Evolutionary conservation across 371 early-diverging fungal genomes (phyloP).

Genomic region (Mortierella sp.): DNA sequence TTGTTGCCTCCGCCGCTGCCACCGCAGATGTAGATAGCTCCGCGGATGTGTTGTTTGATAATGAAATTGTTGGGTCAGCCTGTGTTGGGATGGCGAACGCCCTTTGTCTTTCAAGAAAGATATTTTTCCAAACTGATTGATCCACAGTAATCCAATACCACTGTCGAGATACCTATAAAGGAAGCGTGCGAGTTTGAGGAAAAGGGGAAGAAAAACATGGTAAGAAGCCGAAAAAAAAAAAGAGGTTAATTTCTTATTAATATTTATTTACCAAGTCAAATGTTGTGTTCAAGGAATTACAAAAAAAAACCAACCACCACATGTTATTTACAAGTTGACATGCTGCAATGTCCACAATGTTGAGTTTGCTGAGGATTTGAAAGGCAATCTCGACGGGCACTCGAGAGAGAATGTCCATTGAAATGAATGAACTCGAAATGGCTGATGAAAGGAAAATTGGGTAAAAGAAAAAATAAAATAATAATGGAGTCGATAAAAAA

Average conservation of each 20-base stretch:
- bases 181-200: not conserved
- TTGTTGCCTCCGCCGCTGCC: not conserved
- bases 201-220: not conserved
- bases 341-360: conserved; percentile 34
- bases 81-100: conserved; percentile 29
- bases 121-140: conserved; percentile 39
- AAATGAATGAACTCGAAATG: conserved; percentile 9
- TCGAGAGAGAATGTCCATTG: conserved; percentile 46
- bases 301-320: not conserved
- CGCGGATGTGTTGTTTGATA: not conserved
- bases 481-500: conserved; percentile 1
- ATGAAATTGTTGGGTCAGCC: not conserved
- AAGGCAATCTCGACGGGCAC: conserved; percentile 42
- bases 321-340: conserved; percentile 37
- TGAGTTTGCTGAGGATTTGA: conserved; percentile 41
- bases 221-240: not conserved
- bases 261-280: too few relatives aligned
- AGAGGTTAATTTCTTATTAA: not conserved
- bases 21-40: too few relatives aligned
- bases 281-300: not conserved
- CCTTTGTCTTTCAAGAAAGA: conserved; percentile 28
- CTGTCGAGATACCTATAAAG: conserved; percentile 41
- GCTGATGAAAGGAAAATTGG: not conserved
- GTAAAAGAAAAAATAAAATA: not conserved
- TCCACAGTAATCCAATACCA: conserved; percentile 50